Evolutionary conservation across 805 yeast genomes (phyloP).

Genomic region (Candida suzukii): DNA sequence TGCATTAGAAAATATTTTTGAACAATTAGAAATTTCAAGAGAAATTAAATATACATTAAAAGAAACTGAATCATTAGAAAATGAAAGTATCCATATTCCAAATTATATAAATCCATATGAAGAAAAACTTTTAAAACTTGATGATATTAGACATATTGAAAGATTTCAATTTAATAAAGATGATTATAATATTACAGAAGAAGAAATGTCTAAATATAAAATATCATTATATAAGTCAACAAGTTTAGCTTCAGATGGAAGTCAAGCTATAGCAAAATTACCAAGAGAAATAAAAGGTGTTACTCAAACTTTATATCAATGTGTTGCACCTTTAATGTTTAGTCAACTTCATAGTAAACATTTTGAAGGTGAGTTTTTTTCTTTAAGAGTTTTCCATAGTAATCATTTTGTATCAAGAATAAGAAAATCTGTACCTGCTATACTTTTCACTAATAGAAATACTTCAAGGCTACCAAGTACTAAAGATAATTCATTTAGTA

Average conservation of each 20-base stretch:
- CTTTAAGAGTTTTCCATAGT: background rate
- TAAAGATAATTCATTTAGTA: too few relatives aligned
- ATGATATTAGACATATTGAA: background rate
- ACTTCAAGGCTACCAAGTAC: too few relatives aligned
- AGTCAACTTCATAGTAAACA: background rate
- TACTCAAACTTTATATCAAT: too few relatives aligned
- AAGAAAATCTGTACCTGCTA: constrained; percentile 26
- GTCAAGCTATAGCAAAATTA: background rate
- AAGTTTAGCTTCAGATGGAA: background rate
- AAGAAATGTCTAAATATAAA: background rate
- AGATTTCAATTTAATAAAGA: background rate
- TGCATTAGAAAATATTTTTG: background rate
- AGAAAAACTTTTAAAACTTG: background rate
- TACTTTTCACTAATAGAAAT: constrained; percentile 8
- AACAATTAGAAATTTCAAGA: background rate
- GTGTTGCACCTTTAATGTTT: background rate
- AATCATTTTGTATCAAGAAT: constrained; percentile 16
- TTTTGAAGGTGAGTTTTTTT: background rate
- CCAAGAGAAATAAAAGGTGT: background rate
- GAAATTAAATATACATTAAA: background rate
- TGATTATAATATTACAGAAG: background rate
- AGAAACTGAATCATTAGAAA: background rate
- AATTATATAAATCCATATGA: background rate
- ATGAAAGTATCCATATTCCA: background rate
- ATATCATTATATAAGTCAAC: background rate